Percentiles rank a stretch among this genome's conserved stretches.
These are phyloP conservation scores for Leccinum variicolor DNA, from an alignment of 768 basidiomycete genomes.

Conservation along the genomic window DNA sequence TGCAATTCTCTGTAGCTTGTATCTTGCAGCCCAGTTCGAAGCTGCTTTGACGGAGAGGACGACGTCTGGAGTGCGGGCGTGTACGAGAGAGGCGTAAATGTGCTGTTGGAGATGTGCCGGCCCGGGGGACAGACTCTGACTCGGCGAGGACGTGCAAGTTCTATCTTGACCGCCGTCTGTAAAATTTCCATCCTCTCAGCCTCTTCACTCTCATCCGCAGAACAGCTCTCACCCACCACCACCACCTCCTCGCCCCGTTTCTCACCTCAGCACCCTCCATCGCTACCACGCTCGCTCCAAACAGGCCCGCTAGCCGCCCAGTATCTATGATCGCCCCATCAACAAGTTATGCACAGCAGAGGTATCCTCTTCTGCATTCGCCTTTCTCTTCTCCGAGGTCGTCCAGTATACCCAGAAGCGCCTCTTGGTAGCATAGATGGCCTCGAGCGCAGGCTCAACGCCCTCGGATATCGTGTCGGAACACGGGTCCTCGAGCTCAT, in stretches of 20 bases:
- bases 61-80: conserved; percentile 74
- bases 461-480: conserved; percentile 90
- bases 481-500: conserved; percentile 82
- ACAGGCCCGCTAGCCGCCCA: conserved; percentile 46
- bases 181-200: conserved; percentile 44
- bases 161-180: conserved; percentile 25
- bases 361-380: conserved; percentile 78
- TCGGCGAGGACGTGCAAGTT: conserved; percentile 35
- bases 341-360: conserved; percentile 85
- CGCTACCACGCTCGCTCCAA: conserved; percentile 48
- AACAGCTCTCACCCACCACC: conserved; percentile 53
- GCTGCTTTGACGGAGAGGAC: conserved; percentile 63
- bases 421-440: conserved; percentile 88
- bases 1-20: conserved; percentile 79
- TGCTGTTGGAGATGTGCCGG: conserved; percentile 66
- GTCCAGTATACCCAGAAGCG: conserved; percentile 96
- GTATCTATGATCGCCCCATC: conserved; percentile 86
- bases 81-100: conserved; percentile 70
- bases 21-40: conserved; percentile 59
- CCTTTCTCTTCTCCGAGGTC: conserved; percentile 90
- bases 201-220: conserved; percentile 40
- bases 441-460: conserved; percentile 88
- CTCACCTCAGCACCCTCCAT: conserved; percentile 61
- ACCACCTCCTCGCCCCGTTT: conserved; percentile 35
- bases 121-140: conserved; percentile 32